These are phyloP conservation scores for Flueggea neowawraea DNA, from an alignment of 441 rosid species.

Conservation along the genomic window DNA sequence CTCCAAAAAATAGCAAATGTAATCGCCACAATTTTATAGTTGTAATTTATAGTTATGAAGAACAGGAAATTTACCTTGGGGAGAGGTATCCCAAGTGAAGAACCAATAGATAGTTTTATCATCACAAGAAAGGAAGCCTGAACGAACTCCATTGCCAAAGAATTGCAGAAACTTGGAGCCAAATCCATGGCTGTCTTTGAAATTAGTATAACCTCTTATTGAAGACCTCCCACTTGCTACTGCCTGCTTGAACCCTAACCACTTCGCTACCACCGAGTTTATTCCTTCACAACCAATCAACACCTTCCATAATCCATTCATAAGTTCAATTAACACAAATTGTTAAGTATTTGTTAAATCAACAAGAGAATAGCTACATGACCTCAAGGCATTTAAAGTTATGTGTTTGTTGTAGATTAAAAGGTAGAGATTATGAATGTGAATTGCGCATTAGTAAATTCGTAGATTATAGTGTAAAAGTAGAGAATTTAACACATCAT, in stretches of 20 bases:
- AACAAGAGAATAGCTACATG: too few species aligned
- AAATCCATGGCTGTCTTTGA: slow-evolving; percentile 40
- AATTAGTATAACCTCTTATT: slow-evolving; percentile 46
- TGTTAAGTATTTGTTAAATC: too few species aligned
- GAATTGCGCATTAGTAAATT: too few species aligned
- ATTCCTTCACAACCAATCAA: slow-evolving; percentile 84
- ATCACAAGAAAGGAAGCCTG: slow-evolving; percentile 60
- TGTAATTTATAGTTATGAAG: too few species aligned
- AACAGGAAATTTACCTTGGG: slow-evolving; percentile 20
- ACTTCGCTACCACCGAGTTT: slow-evolving; percentile 63
- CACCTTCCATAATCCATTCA: slow-evolving; percentile 26
- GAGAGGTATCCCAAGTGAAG: slow-evolving; percentile 40
- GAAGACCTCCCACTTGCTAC: slow-evolving; percentile 35
- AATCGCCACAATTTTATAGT: too few species aligned
- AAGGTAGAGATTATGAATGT: too few species aligned
- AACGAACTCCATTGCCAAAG: slow-evolving; percentile 49
- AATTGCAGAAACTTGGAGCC: slow-evolving; percentile 34
- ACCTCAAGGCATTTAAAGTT: too few species aligned
- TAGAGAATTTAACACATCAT: too few species aligned
- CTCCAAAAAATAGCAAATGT: too few species aligned
- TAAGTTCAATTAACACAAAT: not conserved
- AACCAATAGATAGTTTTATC: slow-evolving; percentile 61
- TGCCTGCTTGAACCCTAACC: slow-evolving; percentile 59
- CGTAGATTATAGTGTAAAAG: too few species aligned
- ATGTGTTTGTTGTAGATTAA: too few species aligned